A percentile compares a stretch with the other conserved stretches of the same genome.
phyloP scores from a whole-genome alignment of 2,329 filamentous ascomycete species.

The Neofusicoccum umdonicola region DNA sequence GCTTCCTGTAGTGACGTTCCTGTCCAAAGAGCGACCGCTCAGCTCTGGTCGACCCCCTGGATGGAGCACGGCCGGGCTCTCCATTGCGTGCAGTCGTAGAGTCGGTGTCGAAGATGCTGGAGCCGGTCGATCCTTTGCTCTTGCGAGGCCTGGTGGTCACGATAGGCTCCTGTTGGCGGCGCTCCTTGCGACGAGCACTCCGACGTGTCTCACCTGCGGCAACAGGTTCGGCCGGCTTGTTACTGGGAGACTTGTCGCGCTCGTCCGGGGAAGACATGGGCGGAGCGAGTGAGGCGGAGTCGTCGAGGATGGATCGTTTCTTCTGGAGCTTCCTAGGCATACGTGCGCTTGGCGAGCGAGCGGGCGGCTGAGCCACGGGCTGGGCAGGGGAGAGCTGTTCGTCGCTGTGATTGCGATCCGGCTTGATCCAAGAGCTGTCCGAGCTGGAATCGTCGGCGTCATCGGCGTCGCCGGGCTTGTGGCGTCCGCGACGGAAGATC shows the following conservation, averaged over 20 bases:
- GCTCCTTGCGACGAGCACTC: background rate
- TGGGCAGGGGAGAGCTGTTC: background rate
- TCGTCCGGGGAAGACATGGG: background rate
- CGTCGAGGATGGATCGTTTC: background rate
- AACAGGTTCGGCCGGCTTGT: background rate
- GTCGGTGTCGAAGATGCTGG: background rate
- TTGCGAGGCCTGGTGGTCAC: background rate
- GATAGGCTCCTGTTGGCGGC: background rate
- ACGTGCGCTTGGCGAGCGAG: background rate
- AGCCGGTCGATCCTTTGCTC: background rate
- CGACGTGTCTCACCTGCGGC: background rate
- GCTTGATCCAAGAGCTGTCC: background rate
- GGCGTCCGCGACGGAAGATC: background rate
- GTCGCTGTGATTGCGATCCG: background rate
- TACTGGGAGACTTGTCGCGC: background rate
- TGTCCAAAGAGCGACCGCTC: too few species aligned
- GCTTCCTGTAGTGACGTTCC: background rate
- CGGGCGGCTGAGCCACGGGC: background rate
- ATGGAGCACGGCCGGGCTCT: background rate
- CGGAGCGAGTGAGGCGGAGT: background rate
- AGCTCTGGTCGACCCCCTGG: background rate
- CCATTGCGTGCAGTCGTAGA: background rate
- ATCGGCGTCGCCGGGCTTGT: background rate
- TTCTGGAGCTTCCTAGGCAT: background rate
- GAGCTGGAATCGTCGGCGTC: background rate